Base-by-base conservation (phyloP, 1,284 basidiomycete genomes). In the Hemileccinum hortonii region DNA sequence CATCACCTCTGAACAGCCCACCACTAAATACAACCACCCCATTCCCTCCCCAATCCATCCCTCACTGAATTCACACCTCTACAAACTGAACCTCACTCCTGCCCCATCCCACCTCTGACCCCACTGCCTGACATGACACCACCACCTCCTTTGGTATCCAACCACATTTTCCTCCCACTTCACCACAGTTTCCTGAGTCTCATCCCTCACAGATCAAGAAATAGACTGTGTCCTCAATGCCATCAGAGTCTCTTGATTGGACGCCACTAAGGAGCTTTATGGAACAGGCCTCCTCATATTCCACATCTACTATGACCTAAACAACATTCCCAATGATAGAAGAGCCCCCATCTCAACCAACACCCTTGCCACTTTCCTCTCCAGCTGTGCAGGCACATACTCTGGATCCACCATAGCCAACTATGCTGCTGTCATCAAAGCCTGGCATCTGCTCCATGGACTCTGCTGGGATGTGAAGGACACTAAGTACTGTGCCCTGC, bases 301-400 rank as follows among this genome's bases (percentile, higher is more conserved):
- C 37, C 71, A 73, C 19, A 45, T 65, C 1, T 69, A 62, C 39
- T 73, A 69, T 26, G 68, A 73, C 35, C 4, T 22, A 0, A 40
- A 54, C 1, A 22, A 39, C 7, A 54, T 70, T 0, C 44, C 61
- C 0, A 65, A 73, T 6, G 3, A 35, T 0, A 45, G 52, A 0
- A 48, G 61, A 0, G 49, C 54, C 0, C 70, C 69, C 0, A 58
- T 59, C 0, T 33, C 35, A 2, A 15, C 47, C 0, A 32, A 35
- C 8, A 45, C 64, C 0, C 22, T 67, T 1, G 18, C 52, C 0
- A 39, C 55, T 0, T 70, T 66, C 52, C n/a, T 71, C 8, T 24
- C 24, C 24, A 0, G 40, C n/a, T 30, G 16, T 11, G 26, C 40
- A 11, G 26, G 40, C 15, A 12, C 40, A 18, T 14, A n/a, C n/a